Evolutionary conservation across 2,329 filamentous ascomycete species (phyloP), one percentile per base, ranked within the genome.

Genomic region (Beauveria medogensis): DNA sequence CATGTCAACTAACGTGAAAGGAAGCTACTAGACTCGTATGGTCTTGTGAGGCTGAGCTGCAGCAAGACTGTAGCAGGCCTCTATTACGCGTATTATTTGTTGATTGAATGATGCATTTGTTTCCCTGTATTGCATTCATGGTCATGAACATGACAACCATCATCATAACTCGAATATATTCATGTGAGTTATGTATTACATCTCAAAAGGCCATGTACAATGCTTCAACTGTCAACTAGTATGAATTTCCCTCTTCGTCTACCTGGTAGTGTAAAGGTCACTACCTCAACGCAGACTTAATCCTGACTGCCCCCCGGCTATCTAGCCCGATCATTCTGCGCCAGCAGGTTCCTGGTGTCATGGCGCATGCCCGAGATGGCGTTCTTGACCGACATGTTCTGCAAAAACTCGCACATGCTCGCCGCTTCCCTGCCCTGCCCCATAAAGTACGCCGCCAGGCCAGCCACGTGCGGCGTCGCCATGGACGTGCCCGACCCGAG

Each of bases 401-500:
- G 59, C 18, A 60, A 30, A 26, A 30, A 41, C 8, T 55, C 34
- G 30, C 59, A 60, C 44, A 55, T 24, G 26, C 28, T 44, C 12
- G 20, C 12, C n/a, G 59, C 59, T 34, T 24, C 22, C 51, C 20
- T 50, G 28, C 41, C 44, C 22, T 9, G 50, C 8, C 50, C 54
- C 34, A 54, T 58, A 6, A 64, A 53, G 55, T 60, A 62, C 8
- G 69, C 71, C 3, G 69, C 70, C 3, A 73, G 68, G 10, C 75
- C 77, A 22, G 76, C 75, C 8, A 77, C 68, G 44, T 75, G 75
- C 8, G 77, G 77, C 24, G 73, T 72, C 8, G 77, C 74, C 78
- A 80, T 80, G 2, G 75, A 78, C 0, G 78, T 81, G 44, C 78
- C 78, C 53, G 71, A 75, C 41, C 77, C 68, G 10, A 78, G 70